Percentiles rank a stretch among this genome's conserved stretches.
Evolutionary conservation across 2,329 filamentous ascomycete genomes (phyloP).

Genomic region (Paramyrothecium sp.): DNA sequence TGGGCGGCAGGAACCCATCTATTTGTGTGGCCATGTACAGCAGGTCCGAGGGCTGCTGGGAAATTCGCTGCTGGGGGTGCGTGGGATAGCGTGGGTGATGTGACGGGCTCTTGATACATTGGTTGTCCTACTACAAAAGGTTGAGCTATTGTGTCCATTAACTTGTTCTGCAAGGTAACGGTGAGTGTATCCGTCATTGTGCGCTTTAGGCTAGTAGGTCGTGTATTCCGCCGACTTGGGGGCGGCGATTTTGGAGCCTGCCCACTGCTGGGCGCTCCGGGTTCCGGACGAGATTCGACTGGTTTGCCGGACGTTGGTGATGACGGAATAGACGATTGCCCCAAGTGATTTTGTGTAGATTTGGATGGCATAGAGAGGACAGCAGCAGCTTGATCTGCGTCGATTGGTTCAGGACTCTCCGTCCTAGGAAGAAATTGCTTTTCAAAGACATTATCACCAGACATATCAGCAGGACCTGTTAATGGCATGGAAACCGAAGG

Average conservation of each 20-base stretch:
- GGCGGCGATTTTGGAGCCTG: conserved; percentile 28
- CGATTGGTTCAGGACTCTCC: conserved; percentile 47
- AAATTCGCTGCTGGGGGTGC: conserved; percentile 39
- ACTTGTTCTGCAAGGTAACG: conserved; percentile 73
- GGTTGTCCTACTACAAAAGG: conserved; percentile 62
- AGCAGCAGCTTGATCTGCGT: conserved; percentile 32
- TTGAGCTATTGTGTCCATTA: conserved; percentile 81
- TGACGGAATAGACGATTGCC: conserved; percentile 3
- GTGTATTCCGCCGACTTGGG: conserved; percentile 41
- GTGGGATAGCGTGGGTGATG: conserved; percentile 43
- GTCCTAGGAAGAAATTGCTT: conserved; percentile 66
- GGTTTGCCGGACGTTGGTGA: neutral
- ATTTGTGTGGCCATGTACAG: conserved; percentile 83
- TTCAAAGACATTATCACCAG: conserved; percentile 81
- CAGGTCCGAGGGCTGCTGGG: conserved; percentile 49
- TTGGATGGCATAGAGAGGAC: conserved; percentile 18
- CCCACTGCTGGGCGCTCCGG: neutral
- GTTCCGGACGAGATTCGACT: neutral
- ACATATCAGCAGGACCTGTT: conserved; percentile 74
- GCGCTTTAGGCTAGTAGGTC: conserved; percentile 71
- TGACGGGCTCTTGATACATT: conserved; percentile 31
- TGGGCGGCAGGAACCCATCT: conserved; percentile 90
- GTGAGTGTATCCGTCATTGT: conserved; percentile 83
- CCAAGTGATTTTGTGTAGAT: conserved; percentile 9
- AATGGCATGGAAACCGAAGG: conserved; percentile 56